Conservation (phyloP, 106 monocot genomes). For the Gastrodia elata region DNA sequence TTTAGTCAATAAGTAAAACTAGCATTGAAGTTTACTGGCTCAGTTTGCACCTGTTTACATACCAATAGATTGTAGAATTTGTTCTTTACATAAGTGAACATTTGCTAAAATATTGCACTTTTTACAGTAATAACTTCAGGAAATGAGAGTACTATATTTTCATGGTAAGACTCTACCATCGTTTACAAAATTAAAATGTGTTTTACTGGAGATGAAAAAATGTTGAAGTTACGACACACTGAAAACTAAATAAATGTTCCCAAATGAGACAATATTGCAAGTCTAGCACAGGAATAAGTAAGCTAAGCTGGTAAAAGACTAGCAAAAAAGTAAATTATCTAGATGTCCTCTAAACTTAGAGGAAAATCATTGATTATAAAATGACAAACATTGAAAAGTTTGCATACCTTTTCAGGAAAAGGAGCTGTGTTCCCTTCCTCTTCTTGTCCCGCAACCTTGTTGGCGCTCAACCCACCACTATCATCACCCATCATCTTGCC, state of each 20-base stretch:
- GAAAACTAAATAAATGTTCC: not conserved
- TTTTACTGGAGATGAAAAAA: not conserved
- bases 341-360: not conserved
- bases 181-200: not conserved
- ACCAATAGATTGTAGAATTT: not conserved
- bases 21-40: not conserved
- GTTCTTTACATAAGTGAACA: not conserved
- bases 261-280: not conserved
- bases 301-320: not conserved
- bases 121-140: not conserved
- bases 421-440: slow-evolving; percentile 64
- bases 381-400: not conserved
- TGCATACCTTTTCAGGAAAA: slow-evolving; percentile 50
- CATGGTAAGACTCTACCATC: not conserved
- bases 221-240: not conserved
- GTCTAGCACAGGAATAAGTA: not conserved
- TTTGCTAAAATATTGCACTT: not conserved
- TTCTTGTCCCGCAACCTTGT: slow-evolving; percentile 48
- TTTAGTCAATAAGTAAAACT: not conserved
- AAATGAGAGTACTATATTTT: not conserved
- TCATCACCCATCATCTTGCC: slow-evolving; percentile 64
- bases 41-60: not conserved
- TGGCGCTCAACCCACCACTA: slow-evolving; percentile 57
- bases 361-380: not conserved
- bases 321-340: not conserved